These are phyloP conservation scores for Ogataea trehalophila DNA, from an alignment of 805 yeast species.

Conservation along the genomic window DNA sequence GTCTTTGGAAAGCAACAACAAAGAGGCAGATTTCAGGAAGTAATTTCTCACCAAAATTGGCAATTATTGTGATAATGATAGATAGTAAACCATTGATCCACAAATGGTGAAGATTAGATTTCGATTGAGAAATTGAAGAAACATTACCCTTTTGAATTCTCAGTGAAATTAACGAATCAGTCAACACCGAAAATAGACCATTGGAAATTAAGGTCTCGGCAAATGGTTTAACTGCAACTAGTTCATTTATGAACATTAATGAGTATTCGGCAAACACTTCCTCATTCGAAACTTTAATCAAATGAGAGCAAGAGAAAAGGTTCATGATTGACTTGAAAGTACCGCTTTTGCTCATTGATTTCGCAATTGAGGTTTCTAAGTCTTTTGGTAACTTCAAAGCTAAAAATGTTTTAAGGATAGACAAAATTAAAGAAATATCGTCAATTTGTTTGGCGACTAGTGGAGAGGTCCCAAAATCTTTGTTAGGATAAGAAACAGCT, in stretches of 20 bases:
- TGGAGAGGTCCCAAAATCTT: slow-evolving; percentile 29
- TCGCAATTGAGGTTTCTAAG: slow-evolving; percentile 46
- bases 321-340: slow-evolving; percentile 58
- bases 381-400: slow-evolving; percentile 42
- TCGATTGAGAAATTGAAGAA: slow-evolving; percentile 44
- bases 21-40: slow-evolving; percentile 64
- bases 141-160: slow-evolving; percentile 64
- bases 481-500: slow-evolving; percentile 38
- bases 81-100: slow-evolving; percentile 86
- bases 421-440: slow-evolving; percentile 58
- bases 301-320: slow-evolving; percentile 64
- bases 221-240: slow-evolving; percentile 54
- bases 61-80: slow-evolving; percentile 52
- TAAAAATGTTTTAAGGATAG: slow-evolving; percentile 57
- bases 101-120: slow-evolving; percentile 51
- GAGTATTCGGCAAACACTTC: slow-evolving; percentile 69
- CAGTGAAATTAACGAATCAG: slow-evolving; percentile 70
- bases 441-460: slow-evolving; percentile 50
- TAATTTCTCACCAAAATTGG: slow-evolving; percentile 58
- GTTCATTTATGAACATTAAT: slow-evolving; percentile 62
- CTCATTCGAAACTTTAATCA: slow-evolving; percentile 54
- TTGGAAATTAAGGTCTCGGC: slow-evolving; percentile 61
- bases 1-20: slow-evolving; percentile 57
- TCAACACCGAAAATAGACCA: slow-evolving; percentile 63
- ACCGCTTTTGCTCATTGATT: slow-evolving; percentile 50